phyloP scores from a whole-genome alignment of 2,329 filamentous ascomycete species.

The Hymenoscyphus fraxineus region DNA sequence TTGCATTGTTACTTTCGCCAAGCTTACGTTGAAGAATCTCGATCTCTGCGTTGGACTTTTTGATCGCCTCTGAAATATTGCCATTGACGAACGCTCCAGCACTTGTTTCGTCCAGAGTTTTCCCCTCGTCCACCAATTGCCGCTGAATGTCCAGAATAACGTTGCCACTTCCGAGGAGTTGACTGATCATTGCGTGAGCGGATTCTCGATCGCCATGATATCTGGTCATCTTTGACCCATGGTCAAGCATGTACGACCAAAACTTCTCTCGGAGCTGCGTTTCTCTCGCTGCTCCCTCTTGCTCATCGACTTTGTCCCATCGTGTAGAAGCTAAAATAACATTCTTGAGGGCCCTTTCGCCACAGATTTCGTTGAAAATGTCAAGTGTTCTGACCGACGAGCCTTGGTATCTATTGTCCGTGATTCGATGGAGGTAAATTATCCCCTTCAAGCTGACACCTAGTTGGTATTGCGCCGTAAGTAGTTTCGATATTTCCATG shows the following conservation, averaged over 20 bases:
- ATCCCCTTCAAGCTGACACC: neutral
- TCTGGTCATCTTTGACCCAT: neutral
- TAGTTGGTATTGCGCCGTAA: neutral
- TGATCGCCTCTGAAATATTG: no score
- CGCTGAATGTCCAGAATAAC: no score
- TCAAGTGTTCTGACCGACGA: neutral
- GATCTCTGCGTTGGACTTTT: no score
- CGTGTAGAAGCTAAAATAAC: neutral
- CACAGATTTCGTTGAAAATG: conserved; percentile 4
- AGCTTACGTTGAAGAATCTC: no score
- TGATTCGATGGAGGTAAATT: conserved; percentile 12
- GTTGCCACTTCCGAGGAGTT: neutral
- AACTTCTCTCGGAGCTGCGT: neutral
- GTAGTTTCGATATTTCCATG: neutral
- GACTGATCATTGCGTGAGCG: neutral
- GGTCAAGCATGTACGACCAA: neutral
- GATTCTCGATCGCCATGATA: neutral
- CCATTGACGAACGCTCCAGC: no score
- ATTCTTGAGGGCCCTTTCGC: neutral
- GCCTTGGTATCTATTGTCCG: neutral
- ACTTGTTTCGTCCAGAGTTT: neutral
- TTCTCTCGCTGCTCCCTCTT: neutral
- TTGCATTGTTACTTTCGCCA: no score
- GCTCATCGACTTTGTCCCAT: neutral
- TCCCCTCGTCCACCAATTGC: neutral